These are phyloP conservation scores for Gaultheria prostrata DNA, from an alignment of 148 eudicot genomes.

Conservation along the genomic window DNA sequence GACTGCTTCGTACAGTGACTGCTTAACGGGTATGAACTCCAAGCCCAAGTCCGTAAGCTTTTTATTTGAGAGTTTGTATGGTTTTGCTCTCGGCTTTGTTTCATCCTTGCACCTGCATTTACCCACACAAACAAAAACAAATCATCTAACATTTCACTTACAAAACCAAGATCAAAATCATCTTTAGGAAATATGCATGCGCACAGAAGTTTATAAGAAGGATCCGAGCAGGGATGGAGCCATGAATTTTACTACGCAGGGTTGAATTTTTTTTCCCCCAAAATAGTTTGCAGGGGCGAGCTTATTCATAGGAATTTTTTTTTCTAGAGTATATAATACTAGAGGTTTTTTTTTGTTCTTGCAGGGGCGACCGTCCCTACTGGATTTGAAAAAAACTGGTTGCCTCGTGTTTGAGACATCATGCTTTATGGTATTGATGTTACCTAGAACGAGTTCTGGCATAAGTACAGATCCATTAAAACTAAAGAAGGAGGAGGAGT, in stretches of 20 bases:
- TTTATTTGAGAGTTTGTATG: constrained; percentile 73
- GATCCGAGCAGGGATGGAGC: neutral
- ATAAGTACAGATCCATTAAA: neutral
- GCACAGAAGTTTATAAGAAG: neutral
- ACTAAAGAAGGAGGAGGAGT: neutral
- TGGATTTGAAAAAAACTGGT: no score
- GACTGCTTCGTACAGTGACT: constrained; percentile 68
- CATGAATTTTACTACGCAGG: no score
- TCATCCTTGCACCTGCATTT: constrained; percentile 73
- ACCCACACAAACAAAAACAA: neutral
- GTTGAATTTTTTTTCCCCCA: no score
- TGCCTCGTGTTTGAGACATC: no score
- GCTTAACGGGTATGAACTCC: constrained; percentile 67
- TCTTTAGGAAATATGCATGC: neutral
- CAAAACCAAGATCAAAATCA: neutral
- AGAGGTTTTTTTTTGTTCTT: no score
- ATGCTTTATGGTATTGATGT: no score
- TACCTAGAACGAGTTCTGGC: no score
- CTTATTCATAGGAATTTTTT: no score
- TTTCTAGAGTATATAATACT: no score
- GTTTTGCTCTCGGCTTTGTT: constrained; percentile 63
- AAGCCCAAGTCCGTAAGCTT: constrained; percentile 74
- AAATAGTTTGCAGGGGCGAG: no score
- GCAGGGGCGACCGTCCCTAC: no score
- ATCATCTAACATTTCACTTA: neutral